phyloP scores from a whole-genome alignment of 2,329 filamentous ascomycete genomes.

The Byssoonygena ceratinophila region DNA sequence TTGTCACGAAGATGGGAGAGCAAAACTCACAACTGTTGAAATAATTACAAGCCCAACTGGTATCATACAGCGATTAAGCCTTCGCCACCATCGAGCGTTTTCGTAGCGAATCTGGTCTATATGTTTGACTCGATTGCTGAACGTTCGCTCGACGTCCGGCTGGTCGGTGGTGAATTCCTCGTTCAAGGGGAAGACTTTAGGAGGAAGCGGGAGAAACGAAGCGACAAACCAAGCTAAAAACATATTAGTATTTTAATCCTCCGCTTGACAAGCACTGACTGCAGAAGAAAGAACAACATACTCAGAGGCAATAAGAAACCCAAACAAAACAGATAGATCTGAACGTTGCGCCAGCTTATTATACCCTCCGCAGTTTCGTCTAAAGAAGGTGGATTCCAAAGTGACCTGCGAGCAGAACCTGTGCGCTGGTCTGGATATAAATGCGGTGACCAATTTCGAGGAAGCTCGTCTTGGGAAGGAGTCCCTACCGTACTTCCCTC shows the following conservation, averaged over 20 bases:
- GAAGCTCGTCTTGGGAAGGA: conserved; percentile 38
- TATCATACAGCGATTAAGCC: conserved; percentile 52
- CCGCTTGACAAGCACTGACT: too few relatives aligned
- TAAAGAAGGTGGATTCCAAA: conserved; percentile 64
- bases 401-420: conserved; percentile 43
- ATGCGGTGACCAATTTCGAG: conserved; percentile 62
- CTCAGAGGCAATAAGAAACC: conserved; percentile 69
- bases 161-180: conserved; percentile 35
- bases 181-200: conserved; percentile 44
- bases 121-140: conserved; percentile 36
- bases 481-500: conserved; percentile 15
- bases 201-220: conserved; percentile 60
- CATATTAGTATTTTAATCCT: neutral
- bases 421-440: conserved; percentile 53
- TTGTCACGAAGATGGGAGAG: neutral
- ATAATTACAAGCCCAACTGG: conserved; percentile 47
- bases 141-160: conserved; percentile 34
- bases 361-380: conserved; percentile 53
- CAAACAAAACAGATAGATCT: conserved; percentile 62
- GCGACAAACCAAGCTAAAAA: conserved; percentile 63
- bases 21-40: conserved; percentile 42
- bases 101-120: conserved; percentile 43
- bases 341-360: conserved; percentile 59
- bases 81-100: conserved; percentile 56
- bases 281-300: conserved; percentile 38